phyloP scores from a whole-genome alignment of 805 yeast genomes.

The Metschnikowia peoriensis region DNA sequence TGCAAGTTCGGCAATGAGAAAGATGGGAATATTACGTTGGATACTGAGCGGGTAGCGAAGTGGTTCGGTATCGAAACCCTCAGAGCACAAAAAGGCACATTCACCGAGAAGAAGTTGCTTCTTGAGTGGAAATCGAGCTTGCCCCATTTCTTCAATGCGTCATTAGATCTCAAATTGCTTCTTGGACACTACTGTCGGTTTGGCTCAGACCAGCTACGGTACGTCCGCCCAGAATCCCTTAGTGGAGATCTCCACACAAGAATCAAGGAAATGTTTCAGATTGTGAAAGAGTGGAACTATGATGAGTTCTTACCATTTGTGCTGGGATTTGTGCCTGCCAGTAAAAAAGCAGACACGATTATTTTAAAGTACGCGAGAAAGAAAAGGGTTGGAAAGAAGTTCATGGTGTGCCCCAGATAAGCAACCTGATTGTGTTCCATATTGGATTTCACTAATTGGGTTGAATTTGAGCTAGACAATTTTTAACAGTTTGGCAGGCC shows the following conservation, averaged over 20 bases:
- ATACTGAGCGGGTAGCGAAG: slow-evolving; percentile 42
- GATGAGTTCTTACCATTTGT: slow-evolving; percentile 41
- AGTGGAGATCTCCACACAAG: slow-evolving; percentile 34
- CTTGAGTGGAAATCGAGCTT: slow-evolving; percentile 61
- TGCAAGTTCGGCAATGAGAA: slow-evolving; percentile 25
- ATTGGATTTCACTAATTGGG: no score
- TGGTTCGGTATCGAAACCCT: slow-evolving; percentile 68
- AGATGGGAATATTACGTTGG: slow-evolving; percentile 33
- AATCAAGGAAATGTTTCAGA: slow-evolving; percentile 31
- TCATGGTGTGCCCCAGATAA: slow-evolving; percentile 24
- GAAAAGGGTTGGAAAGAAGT: slow-evolving; percentile 34
- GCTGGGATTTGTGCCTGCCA: slow-evolving; percentile 28
- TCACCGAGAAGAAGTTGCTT: slow-evolving; percentile 50
- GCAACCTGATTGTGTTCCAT: no score
- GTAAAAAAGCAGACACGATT: slow-evolving; percentile 37
- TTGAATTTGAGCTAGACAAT: no score
- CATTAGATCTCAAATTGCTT: slow-evolving; percentile 53
- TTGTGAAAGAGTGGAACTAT: slow-evolving; percentile 36
- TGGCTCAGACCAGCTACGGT: slow-evolving; percentile 45
- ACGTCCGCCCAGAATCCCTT: slow-evolving; percentile 48
- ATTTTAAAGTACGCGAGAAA: slow-evolving; percentile 38
- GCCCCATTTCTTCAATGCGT: slow-evolving; percentile 61
- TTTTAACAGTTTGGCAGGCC: no score
- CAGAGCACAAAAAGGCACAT: slow-evolving; percentile 11
- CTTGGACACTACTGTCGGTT: slow-evolving; percentile 57